Percentiles rank a stretch among this genome's conserved stretches.
These are phyloP conservation scores for Pythium plurisporium DNA, from an alignment of 352 stramenopile species.

Conservation along the genomic window DNA sequence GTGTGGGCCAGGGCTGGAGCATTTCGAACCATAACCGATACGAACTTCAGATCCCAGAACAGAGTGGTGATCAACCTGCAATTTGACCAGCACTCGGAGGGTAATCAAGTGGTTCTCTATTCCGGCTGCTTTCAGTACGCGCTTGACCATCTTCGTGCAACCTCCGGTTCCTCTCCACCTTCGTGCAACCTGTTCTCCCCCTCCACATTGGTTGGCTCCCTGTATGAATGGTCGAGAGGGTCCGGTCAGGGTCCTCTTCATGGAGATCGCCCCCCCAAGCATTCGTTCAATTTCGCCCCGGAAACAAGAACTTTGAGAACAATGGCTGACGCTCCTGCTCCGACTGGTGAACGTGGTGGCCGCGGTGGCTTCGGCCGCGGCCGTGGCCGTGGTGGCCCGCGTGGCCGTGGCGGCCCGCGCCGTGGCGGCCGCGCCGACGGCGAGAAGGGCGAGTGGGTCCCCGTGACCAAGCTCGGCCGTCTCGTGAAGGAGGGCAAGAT, in stretches of 20 bases:
- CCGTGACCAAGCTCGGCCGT: constrained; percentile 99
- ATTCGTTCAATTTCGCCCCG: constrained; percentile 87
- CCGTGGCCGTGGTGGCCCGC: constrained; percentile 77
- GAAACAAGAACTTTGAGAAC: constrained; percentile 48
- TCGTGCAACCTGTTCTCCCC: constrained; percentile 1
- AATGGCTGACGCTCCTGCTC: constrained; percentile 79
- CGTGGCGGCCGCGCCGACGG: constrained; percentile 86
- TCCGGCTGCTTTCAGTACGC: background rate
- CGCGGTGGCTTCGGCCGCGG: constrained; percentile 92
- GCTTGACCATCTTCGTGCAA: background rate
- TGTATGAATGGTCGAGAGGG: background rate
- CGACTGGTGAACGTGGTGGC: constrained; percentile 84
- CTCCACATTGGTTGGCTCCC: constrained; percentile 2
- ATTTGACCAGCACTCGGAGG: constrained; percentile 10
- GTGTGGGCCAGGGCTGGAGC: no score
- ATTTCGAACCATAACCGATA: constrained; percentile 14
- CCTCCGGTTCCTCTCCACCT: background rate
- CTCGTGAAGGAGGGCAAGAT: constrained; percentile 99
- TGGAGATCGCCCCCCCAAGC: background rate
- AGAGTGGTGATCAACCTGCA: constrained; percentile 14
- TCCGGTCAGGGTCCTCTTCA: no score
- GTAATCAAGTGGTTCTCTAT: background rate
- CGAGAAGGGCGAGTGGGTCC: constrained; percentile 96
- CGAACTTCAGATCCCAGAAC: no score
- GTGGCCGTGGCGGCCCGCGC: constrained; percentile 81